Evolutionary conservation across 106 monocot species (phyloP).

Genomic region (Posidonia australis): DNA sequence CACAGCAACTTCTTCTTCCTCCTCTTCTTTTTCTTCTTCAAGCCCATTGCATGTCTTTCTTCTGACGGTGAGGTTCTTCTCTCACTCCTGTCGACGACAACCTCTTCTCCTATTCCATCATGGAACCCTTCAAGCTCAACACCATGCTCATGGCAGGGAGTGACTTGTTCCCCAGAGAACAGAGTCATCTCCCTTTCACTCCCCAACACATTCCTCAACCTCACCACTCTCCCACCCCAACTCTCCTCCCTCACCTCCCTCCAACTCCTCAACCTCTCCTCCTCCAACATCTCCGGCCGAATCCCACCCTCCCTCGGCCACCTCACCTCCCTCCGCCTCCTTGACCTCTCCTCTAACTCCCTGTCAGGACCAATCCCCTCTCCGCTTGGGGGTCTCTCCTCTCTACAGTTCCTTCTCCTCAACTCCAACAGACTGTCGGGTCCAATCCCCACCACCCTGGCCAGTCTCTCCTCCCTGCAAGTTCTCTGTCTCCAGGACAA

Average conservation of each 20-base stretch:
- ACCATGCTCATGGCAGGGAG: conserved; percentile 81
- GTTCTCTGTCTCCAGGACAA: conserved; percentile 25
- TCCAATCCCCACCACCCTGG: conserved; percentile 14
- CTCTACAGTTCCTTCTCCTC: conserved; percentile 21
- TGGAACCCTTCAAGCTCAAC: conserved; percentile 52
- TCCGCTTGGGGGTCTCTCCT: conserved; percentile 16
- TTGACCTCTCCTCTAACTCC: conserved; percentile 33
- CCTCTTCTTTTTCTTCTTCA: background rate
- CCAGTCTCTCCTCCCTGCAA: conserved; percentile 17
- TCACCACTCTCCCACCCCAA: conserved; percentile 50
- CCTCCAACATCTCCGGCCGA: conserved; percentile 31
- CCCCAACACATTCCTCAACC: conserved; percentile 89
- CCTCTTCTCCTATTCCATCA: conserved; percentile 30
- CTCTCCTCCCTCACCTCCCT: conserved; percentile 68
- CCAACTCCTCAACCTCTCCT: conserved; percentile 61
- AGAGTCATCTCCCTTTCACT: conserved; percentile 79
- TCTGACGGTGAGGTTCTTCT: conserved; percentile 51
- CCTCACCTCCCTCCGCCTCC: conserved; percentile 20
- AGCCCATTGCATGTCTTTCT: conserved; percentile 26
- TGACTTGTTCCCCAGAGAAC: conserved; percentile 66
- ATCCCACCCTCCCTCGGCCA: conserved; percentile 26
- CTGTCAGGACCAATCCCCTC: conserved; percentile 46
- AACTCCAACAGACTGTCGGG: conserved; percentile 25
- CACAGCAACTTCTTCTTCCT: conserved; percentile 1
- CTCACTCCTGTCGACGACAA: conserved; percentile 24